Conservation (phyloP, 163 green algal species). For the Volvox carteri region DNA sequence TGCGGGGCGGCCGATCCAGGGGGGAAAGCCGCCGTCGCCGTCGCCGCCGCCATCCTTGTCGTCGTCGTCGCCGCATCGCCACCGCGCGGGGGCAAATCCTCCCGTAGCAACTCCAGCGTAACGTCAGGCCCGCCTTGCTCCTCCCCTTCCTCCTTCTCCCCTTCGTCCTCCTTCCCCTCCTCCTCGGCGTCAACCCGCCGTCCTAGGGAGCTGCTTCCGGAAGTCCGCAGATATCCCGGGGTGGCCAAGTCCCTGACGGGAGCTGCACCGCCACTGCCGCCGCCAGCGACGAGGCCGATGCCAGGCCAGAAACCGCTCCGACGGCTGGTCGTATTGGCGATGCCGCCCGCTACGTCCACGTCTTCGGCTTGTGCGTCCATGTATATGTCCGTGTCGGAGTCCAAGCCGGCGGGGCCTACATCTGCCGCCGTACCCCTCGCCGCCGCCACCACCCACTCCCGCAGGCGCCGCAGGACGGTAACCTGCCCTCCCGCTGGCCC, state of each 20-base stretch:
- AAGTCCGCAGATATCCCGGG: too few species aligned
- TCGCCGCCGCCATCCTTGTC: too few species aligned
- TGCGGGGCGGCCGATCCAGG: not conserved
- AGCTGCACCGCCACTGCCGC: not conserved
- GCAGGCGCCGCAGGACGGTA: not conserved
- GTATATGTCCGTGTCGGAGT: not conserved
- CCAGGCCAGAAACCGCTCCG: not conserved
- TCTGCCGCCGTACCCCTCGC: not conserved
- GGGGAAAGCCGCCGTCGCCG: not conserved
- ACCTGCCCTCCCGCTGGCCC: not conserved
- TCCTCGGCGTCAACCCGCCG: too few species aligned
- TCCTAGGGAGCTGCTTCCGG: too few species aligned
- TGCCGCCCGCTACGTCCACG: not conserved
- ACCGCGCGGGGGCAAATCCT: not conserved
- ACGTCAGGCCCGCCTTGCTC: not conserved
- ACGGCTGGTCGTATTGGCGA: too few species aligned
- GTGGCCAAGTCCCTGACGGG: not conserved
- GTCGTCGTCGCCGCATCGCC: not conserved
- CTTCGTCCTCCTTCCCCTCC: too few species aligned
- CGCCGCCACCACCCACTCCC: constrained; percentile 8
- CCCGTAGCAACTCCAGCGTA: not conserved
- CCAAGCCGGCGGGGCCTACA: not conserved
- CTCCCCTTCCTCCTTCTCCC: not conserved
- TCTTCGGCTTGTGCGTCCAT: too few species aligned
- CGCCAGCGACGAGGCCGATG: not conserved